These are phyloP conservation scores for Pichia sp. DNA, from an alignment of 1,139 yeast genomes.

Conservation along the genomic window DNA sequence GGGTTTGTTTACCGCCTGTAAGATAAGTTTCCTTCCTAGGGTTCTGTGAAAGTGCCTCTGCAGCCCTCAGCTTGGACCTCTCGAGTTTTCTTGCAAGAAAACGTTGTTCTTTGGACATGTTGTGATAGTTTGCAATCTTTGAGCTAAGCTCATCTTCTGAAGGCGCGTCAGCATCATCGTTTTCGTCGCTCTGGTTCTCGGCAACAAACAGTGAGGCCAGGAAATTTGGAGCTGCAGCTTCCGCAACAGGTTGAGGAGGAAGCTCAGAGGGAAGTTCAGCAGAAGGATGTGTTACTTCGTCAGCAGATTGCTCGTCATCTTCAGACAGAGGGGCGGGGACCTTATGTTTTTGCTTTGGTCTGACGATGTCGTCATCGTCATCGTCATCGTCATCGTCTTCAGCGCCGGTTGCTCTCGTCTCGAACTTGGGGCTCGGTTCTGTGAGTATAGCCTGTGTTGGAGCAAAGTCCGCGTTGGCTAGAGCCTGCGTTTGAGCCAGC, in stretches of 20 bases:
- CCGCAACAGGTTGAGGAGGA: background rate
- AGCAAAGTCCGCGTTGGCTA: background rate
- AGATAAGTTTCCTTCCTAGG: background rate
- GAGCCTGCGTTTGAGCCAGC: background rate
- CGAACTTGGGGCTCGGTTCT: background rate
- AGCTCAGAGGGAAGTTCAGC: no score
- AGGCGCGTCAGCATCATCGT: background rate
- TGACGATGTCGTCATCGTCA: constrained; percentile 9
- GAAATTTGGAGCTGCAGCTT: background rate
- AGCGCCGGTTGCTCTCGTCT: background rate
- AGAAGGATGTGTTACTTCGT: constrained; percentile 1
- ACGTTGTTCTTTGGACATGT: constrained; percentile 26
- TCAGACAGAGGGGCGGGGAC: background rate
- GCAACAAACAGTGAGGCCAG: constrained; percentile 6
- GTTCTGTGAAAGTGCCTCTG: constrained; percentile 1
- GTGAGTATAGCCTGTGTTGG: background rate
- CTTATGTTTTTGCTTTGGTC: constrained; percentile 1
- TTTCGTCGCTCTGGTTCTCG: constrained; percentile 7
- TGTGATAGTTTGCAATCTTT: constrained; percentile 21
- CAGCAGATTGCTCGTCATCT: background rate
- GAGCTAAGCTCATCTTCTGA: constrained; percentile 3
- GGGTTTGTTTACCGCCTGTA: background rate
- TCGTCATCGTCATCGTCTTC: constrained; percentile 6
- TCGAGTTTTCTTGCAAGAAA: constrained; percentile 26
- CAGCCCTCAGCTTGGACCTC: constrained; percentile 19